Base-by-base conservation (phyloP, 1,284 basidiomycete species). In the Psilocybe mexicana region DNA sequence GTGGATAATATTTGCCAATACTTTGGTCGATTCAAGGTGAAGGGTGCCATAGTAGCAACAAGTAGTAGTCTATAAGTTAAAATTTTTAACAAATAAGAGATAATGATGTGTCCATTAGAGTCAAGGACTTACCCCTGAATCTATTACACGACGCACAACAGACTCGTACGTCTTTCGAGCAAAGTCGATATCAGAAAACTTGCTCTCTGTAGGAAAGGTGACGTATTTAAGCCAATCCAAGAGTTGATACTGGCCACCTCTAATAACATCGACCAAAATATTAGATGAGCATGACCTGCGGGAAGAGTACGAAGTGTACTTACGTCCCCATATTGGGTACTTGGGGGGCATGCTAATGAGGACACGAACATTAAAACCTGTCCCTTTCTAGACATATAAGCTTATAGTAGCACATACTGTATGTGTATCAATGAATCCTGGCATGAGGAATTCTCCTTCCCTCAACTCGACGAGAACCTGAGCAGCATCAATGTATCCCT, bases 401-500 rank as follows among this genome's bases (percentile, higher is more conserved):
- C 4, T 18, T 14, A 11, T 35, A n/a, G 24, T 23, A 36, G 23
- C 28, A 70, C 84, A 71, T 66, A 92, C 90, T 28, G 88, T 93
- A 72, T 96, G 94, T 26, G 94, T 96, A 75, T 96, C 94, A 55
- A 96, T 79, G 69, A 96, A 87, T 12, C 94, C 94, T 2, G 95
- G 94, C 66, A 93, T 85, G 54, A 97, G 69, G 71, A 96, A 95
- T 66, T 94, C 86, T 8, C 91, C 92, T 1, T 78, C 69, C 46
- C 77, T 77, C 23, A 95, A 74, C 18, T 18, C 18, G 18, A 18
- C 18, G 52, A 71, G 69, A 1, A 85, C 69, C 5, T 77, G 58
- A 28, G 78, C 64, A 46, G 65, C 63, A 35, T 70, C 67, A 18
- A 66, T 43, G 35, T 63, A 65, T 42, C 79, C 78, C 57, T 79